Evolutionary conservation across 495 filamentous ascomycete genomes (phyloP).

Genomic region (Penicillium verhagenii): DNA sequence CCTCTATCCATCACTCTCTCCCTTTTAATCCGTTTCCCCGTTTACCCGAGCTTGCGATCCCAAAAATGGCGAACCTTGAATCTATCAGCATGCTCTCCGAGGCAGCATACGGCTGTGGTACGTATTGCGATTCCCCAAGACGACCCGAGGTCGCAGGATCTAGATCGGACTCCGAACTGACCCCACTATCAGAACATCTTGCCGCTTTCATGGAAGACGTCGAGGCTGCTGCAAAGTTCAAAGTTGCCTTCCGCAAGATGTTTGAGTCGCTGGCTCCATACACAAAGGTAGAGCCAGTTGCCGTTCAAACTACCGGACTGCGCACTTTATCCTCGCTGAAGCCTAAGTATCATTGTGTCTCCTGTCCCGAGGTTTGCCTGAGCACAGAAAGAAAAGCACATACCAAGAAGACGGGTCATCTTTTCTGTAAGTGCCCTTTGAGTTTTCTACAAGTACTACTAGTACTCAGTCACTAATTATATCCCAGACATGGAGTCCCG

Average conservation of each 20-base stretch:
- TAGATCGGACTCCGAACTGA: neutral
- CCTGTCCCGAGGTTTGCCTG: slow-evolving; percentile 37
- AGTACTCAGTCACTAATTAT: slow-evolving; percentile 12
- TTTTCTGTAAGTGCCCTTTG: slow-evolving; percentile 35
- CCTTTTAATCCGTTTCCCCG: slow-evolving; percentile 2
- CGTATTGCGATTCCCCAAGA: slow-evolving; percentile 10
- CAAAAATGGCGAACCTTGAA: slow-evolving; percentile 36
- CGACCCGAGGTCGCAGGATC: neutral
- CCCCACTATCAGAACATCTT: slow-evolving; percentile 40
- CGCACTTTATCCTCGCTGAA: slow-evolving; percentile 32
- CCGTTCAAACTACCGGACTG: slow-evolving; percentile 25
- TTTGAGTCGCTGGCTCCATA: slow-evolving; percentile 31
- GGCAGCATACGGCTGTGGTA: slow-evolving; percentile 48
- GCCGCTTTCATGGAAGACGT: slow-evolving; percentile 32
- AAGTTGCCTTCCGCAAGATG: slow-evolving; percentile 35
- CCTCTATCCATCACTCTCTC: neutral
- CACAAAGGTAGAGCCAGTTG: slow-evolving; percentile 25
- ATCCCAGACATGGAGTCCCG: slow-evolving; percentile 75
- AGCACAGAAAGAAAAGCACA: slow-evolving; percentile 37
- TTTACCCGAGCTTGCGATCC: slow-evolving; percentile 1
- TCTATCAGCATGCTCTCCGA: slow-evolving; percentile 40
- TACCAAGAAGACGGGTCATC: slow-evolving; percentile 43
- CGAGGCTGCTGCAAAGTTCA: slow-evolving; percentile 38
- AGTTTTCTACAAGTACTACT: no score
- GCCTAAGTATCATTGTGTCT: slow-evolving; percentile 43